Conservation (phyloP, 768 basidiomycete genomes). For the Piloderma croceum region DNA sequence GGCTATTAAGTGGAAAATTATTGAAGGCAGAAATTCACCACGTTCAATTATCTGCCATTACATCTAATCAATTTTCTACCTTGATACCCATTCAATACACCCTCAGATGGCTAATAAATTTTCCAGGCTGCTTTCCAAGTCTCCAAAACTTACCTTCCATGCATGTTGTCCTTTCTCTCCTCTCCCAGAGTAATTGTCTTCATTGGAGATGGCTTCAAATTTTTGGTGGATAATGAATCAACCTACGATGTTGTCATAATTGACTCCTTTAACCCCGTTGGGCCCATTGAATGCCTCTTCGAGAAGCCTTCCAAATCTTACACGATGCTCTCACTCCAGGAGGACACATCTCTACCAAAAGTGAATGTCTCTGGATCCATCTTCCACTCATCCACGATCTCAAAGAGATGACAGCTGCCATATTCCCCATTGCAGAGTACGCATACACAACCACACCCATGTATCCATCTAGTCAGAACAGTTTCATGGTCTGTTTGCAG, state of each 20-base stretch:
- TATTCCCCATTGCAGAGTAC: slow-evolving; percentile 84
- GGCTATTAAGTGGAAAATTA: too few species aligned
- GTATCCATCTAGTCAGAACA: slow-evolving; percentile 97
- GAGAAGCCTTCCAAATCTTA: slow-evolving; percentile 93
- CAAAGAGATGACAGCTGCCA: slow-evolving; percentile 53
- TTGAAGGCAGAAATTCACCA: too few species aligned
- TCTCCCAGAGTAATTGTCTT: slow-evolving; percentile 78
- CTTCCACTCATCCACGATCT: slow-evolving; percentile 79
- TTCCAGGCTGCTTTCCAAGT: slow-evolving; percentile 95
- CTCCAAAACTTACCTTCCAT: slow-evolving; percentile 87
- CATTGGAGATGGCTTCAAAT: slow-evolving; percentile 96
- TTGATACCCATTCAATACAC: too few species aligned
- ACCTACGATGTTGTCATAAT: slow-evolving; percentile 98
- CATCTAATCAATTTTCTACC: too few species aligned
- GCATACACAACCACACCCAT: slow-evolving; percentile 96
- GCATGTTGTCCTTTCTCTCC: slow-evolving; percentile 82
- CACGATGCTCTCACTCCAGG: slow-evolving; percentile 85
- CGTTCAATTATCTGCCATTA: too few species aligned
- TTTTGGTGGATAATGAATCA: slow-evolving; percentile 79
- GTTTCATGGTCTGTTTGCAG: slow-evolving; percentile 87
- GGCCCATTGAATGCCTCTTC: slow-evolving; percentile 91
- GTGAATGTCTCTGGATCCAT: slow-evolving; percentile 94
- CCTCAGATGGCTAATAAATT: too few species aligned
- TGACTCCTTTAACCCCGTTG: slow-evolving; percentile 97
- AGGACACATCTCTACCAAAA: slow-evolving; percentile 93